Evolutionary conservation across 1,139 yeast genomes (phyloP).

Genomic region (Kodamaea plutei): DNA sequence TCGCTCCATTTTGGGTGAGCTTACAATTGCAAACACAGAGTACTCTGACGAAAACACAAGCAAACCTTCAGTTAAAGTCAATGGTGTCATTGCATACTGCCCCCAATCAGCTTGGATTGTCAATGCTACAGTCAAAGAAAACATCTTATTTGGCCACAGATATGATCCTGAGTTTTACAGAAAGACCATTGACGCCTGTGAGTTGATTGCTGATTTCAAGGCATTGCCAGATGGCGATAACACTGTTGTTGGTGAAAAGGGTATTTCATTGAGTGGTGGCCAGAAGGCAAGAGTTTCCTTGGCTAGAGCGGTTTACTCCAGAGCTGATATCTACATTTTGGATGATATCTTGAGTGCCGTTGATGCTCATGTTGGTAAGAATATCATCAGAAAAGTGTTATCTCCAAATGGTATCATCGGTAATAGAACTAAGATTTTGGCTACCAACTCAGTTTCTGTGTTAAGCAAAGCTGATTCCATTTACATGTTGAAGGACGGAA

Average conservation of each 20-base stretch:
- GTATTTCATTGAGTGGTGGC: constrained; percentile 25
- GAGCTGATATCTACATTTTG: constrained; percentile 21
- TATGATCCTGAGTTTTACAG: constrained; percentile 17
- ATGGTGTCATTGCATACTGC: constrained; percentile 25
- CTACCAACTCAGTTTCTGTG: constrained; percentile 21
- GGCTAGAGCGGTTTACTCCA: constrained; percentile 24
- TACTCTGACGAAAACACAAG: constrained; percentile 1
- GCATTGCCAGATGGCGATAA: constrained; percentile 23
- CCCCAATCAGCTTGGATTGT: constrained; percentile 23
- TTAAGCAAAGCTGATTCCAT: constrained; percentile 17
- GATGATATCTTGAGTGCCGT: constrained; percentile 26
- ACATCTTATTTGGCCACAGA: constrained; percentile 21
- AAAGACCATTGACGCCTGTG: constrained; percentile 20
- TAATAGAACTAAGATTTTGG: constrained; percentile 19
- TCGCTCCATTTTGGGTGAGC: constrained; percentile 22
- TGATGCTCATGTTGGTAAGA: constrained; percentile 25
- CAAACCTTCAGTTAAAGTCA: constrained; percentile 11
- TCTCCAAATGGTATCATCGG: constrained; percentile 18
- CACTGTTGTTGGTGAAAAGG: constrained; percentile 25
- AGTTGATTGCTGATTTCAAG: constrained; percentile 18
- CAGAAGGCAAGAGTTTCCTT: constrained; percentile 25
- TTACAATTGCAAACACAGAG: constrained; percentile 10
- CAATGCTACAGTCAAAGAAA: constrained; percentile 20
- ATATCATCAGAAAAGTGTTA: constrained; percentile 16
- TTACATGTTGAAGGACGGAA: constrained; percentile 15